Percentiles rank a stretch among this genome's conserved stretches.
Conservation (phyloP, 768 basidiomycete species). For the Pleurotus tuoliensis region DNA sequence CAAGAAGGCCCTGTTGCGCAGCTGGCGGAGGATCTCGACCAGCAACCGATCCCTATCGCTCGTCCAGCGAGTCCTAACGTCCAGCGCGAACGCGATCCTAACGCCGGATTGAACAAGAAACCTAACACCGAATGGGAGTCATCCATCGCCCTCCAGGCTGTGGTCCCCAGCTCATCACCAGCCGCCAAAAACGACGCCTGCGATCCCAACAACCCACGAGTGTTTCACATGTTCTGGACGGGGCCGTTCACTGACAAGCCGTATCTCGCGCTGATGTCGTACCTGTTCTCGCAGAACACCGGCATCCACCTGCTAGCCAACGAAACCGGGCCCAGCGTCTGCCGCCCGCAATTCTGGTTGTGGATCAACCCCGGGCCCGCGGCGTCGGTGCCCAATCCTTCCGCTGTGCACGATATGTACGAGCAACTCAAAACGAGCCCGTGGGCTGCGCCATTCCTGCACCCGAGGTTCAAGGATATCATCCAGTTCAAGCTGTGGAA, state of each 20-base stretch:
- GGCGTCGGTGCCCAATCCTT: constrained; percentile 75
- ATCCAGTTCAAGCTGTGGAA: constrained; percentile 96
- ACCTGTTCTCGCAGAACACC: constrained; percentile 90
- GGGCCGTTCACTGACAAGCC: constrained; percentile 97
- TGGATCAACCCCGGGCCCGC: constrained; percentile 97
- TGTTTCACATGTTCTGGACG: constrained; percentile 97
- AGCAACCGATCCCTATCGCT: constrained; percentile 16
- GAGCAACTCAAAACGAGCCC: constrained; percentile 72
- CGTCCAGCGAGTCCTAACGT: constrained; percentile 16
- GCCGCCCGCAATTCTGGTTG: constrained; percentile 90
- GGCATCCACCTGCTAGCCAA: constrained; percentile 59
- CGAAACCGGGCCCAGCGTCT: constrained; percentile 44
- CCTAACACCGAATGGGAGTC: constrained; percentile 57
- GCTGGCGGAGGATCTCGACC: constrained; percentile 17
- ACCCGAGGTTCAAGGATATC: constrained; percentile 82
- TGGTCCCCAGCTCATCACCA: constrained; percentile 39
- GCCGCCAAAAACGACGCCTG: constrained; percentile 49
- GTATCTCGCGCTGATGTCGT: constrained; percentile 88
- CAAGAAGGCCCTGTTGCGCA: constrained; percentile 29
- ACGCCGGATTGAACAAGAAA: constrained; percentile 56
- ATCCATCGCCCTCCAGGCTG: constrained; percentile 42
- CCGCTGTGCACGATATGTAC: constrained; percentile 79
- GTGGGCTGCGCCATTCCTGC: constrained; percentile 91
- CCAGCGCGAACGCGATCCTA: constrained; percentile 36
- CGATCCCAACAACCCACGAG: constrained; percentile 69